A percentile compares a stretch with the other conserved stretches of the same genome.
phyloP scores from a whole-genome alignment of 495 filamentous ascomycete species.

The Penicillium coprophilum region DNA sequence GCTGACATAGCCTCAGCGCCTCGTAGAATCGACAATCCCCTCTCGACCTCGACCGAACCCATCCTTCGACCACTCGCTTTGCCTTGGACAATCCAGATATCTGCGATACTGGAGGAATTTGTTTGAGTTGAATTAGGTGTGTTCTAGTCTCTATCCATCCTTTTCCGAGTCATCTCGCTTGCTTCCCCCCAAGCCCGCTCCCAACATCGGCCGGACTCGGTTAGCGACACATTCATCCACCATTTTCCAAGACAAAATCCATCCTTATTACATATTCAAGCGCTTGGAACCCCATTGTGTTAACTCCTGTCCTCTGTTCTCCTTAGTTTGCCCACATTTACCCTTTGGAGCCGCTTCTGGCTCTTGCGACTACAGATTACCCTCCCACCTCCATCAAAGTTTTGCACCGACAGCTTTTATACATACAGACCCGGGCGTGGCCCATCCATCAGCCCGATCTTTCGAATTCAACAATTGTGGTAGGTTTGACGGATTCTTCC shows the following conservation, averaged over 20 bases:
- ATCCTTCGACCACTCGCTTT: conserved; percentile 17
- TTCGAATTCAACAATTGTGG: conserved; percentile 38
- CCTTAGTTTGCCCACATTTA: conserved; percentile 29
- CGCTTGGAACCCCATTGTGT: conserved; percentile 25
- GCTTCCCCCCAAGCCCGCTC: conserved; percentile 31
- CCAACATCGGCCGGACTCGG: conserved; percentile 38
- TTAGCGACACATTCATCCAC: conserved; percentile 30
- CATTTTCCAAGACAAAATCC: conserved; percentile 16
- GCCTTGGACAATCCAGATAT: conserved; percentile 20
- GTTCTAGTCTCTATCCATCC: conserved; percentile 40
- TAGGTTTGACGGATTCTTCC: conserved; percentile 45
- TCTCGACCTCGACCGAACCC: conserved; percentile 28
- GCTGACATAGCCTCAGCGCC: conserved; percentile 49
- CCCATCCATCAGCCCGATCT: conserved; percentile 35
- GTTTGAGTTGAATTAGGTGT: conserved; percentile 36
- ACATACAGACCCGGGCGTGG: conserved; percentile 39
- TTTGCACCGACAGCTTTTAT: conserved; percentile 32
- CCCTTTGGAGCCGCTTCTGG: conserved; percentile 40
- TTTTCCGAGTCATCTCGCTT: conserved; percentile 42
- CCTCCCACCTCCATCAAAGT: conserved; percentile 40
- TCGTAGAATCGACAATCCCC: conserved; percentile 40
- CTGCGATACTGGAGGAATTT: conserved; percentile 34
- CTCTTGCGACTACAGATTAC: conserved; percentile 44
- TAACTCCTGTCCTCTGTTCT: conserved; percentile 26
- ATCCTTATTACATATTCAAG: conserved; percentile 24